Evolutionary conservation across 2,329 filamentous ascomycete genomes (phyloP), one percentile per base, ranked within the genome.

Genomic region (Neofusicoccum parvum): DNA sequence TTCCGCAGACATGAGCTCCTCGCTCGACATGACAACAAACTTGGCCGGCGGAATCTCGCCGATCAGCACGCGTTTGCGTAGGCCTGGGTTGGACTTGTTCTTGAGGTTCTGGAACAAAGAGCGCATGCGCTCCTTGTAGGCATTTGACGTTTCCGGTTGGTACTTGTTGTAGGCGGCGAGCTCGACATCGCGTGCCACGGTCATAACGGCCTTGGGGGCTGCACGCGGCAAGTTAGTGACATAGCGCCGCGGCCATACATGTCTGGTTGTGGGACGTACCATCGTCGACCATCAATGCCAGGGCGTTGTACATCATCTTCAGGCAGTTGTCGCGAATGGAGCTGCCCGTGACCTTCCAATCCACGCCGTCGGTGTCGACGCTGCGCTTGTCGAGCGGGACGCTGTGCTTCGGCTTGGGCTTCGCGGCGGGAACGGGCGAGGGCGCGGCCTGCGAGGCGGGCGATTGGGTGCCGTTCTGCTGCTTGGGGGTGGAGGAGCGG

Each of bases 91-190:
- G 69, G 88, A 90, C 80, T 92, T 94, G 82, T 92, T 92, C 84
- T 97, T 98, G 71, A 99, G 87, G 75, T 98, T 98, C 76, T 94
- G 88, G 81, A 92, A 98, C 23, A 99, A 87, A 20, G 92, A 96
- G 70, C 94, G 91, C 72, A 98, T 90, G 83, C 97, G 97, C 70
- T 85, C 85, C 75, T 90, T 90, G 85, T 99, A 99, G 58, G 89
- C 87, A 54, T 43, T 15, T 67, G 85, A 86, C 15, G 84, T 89
- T 72, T 93, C 90, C 64, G 89, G 88, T 65, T 90, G 89, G 76
- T 88, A 90, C 36, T 85, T 80, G 65, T 83, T 85, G 79, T 85
- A 94, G 5, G 91, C 91, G 7, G 93, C 92, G 43, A 85, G 78
- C 82, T 99, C 95, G 68, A 96, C 86, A 49, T 90, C 87, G 70